Base-by-base conservation (phyloP, 116 monocot genomes). In the Zostera marina region DNA sequence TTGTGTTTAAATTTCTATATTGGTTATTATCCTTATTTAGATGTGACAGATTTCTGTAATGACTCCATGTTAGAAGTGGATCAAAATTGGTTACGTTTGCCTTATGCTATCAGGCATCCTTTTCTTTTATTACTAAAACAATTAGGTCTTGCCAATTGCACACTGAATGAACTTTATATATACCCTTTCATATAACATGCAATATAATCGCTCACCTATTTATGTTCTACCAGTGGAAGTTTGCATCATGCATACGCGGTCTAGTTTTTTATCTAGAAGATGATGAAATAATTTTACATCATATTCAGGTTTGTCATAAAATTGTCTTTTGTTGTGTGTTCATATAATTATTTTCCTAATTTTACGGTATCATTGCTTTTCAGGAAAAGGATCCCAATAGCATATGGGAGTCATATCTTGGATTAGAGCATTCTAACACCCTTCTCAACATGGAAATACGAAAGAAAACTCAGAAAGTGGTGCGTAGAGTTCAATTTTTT, bases 341-440 rank as follows among this genome's bases (percentile, higher is more conserved):
- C 8, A 40, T 9, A n/a, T n/a, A n/a, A n/a, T 23, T 11, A n/a
- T 4, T 66, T 13, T 4, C 59, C 39, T 45, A 45, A 10, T 45
- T 45, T 14, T 57, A 40, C 38, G 41, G 0, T 1, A 41, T 45
- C 1, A 11, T 5, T 58, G 32, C 25, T 54, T 16, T 17, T 8
- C 67, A 96, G 96, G 80, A 80, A 53, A 77, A 80, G 80, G 88
- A 96, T 76, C 74, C 82, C 42, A 88, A 96, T 70, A 89, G 89
- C 42, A 79, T 85, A 8, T 96, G 96, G 96, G 96, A 88, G 59
- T 85, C 88, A 42, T 88, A 96, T 66, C 85, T 96, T 65, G 96
- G 96, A 8, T 63, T 96, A 68, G 89, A 96, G 70, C 96, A 96
- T 53, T 65, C 82, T 11, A 89, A 96, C 64, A 85, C 85, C 20